phyloP scores from a whole-genome alignment of 1,139 yeast genomes.

The Petasospora fabianii region DNA sequence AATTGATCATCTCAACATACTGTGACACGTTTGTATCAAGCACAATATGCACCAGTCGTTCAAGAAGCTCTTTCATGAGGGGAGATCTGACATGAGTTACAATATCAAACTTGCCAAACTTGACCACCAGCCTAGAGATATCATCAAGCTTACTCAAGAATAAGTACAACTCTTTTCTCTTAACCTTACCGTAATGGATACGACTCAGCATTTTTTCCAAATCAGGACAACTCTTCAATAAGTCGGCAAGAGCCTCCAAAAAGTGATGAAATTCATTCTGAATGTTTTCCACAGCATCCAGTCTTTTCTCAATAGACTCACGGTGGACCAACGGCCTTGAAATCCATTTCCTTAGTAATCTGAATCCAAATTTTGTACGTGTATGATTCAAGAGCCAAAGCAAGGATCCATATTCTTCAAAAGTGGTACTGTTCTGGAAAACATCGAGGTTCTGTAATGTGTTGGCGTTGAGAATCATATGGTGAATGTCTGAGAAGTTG shows the following conservation, averaged over 20 bases:
- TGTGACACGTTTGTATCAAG: slow-evolving; percentile 22
- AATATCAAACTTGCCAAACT: slow-evolving; percentile 30
- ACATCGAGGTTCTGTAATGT: slow-evolving; percentile 72
- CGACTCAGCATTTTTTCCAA: slow-evolving; percentile 64
- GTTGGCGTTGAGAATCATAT: slow-evolving; percentile 67
- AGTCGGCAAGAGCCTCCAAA: slow-evolving; percentile 48
- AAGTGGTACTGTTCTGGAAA: slow-evolving; percentile 60
- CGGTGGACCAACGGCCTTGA: slow-evolving; percentile 61
- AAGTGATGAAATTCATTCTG: slow-evolving; percentile 42
- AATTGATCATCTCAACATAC: slow-evolving; percentile 52
- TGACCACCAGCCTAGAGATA: slow-evolving; percentile 27
- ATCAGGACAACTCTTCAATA: slow-evolving; percentile 53
- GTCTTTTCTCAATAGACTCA: slow-evolving; percentile 52
- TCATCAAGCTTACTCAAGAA: slow-evolving; percentile 51
- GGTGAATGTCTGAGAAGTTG: slow-evolving; percentile 47
- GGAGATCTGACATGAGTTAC: slow-evolving; percentile 27
- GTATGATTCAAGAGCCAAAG: slow-evolving; percentile 81
- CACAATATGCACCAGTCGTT: slow-evolving; percentile 24
- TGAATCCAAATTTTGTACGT: slow-evolving; percentile 67
- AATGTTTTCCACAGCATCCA: slow-evolving; percentile 62
- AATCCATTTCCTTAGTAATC: slow-evolving; percentile 70
- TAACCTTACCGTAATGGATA: slow-evolving; percentile 62
- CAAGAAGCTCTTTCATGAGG: slow-evolving; percentile 32
- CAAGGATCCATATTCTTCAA: slow-evolving; percentile 60
- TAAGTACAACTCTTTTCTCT: slow-evolving; percentile 62